Base-by-base conservation (phyloP, 306 rosid species). In the Macrotyloma uniflorum region DNA sequence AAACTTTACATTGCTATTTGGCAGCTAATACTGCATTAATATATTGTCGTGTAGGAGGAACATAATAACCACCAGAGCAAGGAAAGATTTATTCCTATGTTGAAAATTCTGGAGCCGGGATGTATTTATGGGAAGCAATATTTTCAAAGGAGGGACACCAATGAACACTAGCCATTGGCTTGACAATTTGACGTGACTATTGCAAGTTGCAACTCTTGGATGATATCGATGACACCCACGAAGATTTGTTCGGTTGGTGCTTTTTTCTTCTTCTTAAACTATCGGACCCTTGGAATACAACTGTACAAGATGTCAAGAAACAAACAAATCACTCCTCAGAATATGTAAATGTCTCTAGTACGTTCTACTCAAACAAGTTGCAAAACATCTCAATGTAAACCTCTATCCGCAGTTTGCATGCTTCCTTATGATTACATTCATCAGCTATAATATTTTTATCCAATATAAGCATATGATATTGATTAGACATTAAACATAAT, bases 191-290 rank as follows among this genome's bases (percentile, higher is more conserved):
- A 62, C 45, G 68, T 62, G 68, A 62, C 68, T 33, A 62, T 16
- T 32, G 68, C 68, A 62, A 62, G 68, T 62, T 62, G 68, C 68
- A 62, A 33, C 45, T 32, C 45, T 33, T 62, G 67, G 22, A 32
- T 62, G 15, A 33, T 62, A 30, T 61, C 67, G 22, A 30, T 61
- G 45, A 30, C 24, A 62, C 68, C 45, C 68, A 62, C 24, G 45
- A 62, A 62, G 45, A 63, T 8, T 46, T 63, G 69, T 63, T 63
- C 45, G 46, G 69, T 63, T 63, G 69, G 46, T 63, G 46, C 46
- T 45, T 62, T 62, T 24, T 62, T 59, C 67, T 15, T 30, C 43
- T 33, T 63, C 68, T n/a, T 32, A 32, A 19, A 8, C 22, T 61
- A 40, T 23, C 24, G 68, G 24, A 62, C 68, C 68, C 45, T 32